Base-by-base conservation (phyloP, 371 early-diverging fungal genomes). In the Mucor piriformis region DNA sequence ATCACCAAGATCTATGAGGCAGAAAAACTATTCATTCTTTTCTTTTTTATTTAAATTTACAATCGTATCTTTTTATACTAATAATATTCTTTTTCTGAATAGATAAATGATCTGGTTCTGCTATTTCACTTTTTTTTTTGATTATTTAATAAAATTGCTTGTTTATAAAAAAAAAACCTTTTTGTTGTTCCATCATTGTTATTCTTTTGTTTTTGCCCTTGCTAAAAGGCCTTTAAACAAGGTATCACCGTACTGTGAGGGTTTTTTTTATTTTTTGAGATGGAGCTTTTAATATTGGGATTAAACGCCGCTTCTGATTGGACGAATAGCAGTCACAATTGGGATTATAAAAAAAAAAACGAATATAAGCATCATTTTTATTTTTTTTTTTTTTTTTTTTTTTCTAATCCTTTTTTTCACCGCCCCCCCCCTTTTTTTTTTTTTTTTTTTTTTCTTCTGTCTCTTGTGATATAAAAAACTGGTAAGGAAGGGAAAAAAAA, bases 1-100 rank as follows among this genome's bases (percentile, higher is more conserved):
- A 63, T 63, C 63, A 63, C 63, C 63, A 63, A 63, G 63, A 63
- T 63, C 63, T 42, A 63, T 63, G 63, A 63, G 63, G 54, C 57
- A 29, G 47, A 11, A 18, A 51, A 43, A 42, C 16, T 21, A 21
- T 32, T 54, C 54, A 25, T 18, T n/a, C 12, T 38, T 38, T 29
- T 23, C 12, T 48, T 40, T 54, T 35, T 20, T 27, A 3, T 40
- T 49, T 54, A 13, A 0, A 24, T 37, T 42, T 23, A 2, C 29
- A 29, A 29, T n/a, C 24, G 10, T 37, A 40, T 50, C 38, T 35
- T 38, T 50, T 43, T 50, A 38, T 29, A 25, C 13, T 50, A 24
- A 32, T 34, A 21, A 34, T 34, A 6, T 20, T 43, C 23, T 27
- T 53, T n/a, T 37, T 37, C n/a, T 37, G 15, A 13, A 37, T 37